Evolutionary conservation across 495 filamentous ascomycete species (phyloP).

Genomic region (Trichoderma orchidacearum): DNA sequence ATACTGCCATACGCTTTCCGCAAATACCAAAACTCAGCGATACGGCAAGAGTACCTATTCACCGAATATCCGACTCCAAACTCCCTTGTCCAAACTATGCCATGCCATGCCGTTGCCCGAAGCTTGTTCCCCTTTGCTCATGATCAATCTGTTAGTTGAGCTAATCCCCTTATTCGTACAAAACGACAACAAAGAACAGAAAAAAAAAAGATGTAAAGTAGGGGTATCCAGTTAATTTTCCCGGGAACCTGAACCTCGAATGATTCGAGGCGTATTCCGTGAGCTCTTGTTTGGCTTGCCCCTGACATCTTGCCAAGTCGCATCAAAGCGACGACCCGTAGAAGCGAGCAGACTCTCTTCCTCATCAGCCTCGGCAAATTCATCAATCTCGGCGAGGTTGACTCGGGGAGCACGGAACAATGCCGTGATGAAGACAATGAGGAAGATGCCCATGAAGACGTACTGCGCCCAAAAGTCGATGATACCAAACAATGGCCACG

Average conservation of each 20-base stretch:
- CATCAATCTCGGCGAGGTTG: slow-evolving; percentile 60
- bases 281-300: slow-evolving; percentile 17
- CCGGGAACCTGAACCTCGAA: background rate
- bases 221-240: background rate
- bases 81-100: background rate
- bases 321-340: slow-evolving; percentile 63
- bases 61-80: background rate
- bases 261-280: background rate
- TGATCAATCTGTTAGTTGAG: background rate
- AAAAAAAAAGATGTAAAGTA: background rate
- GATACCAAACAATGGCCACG: slow-evolving; percentile 92
- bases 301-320: slow-evolving; percentile 81
- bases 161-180: background rate
- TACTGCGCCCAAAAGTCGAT: slow-evolving; percentile 94
- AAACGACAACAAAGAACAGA: background rate
- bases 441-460: slow-evolving; percentile 70
- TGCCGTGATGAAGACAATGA: slow-evolving; percentile 60
- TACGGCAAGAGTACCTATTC: no score
- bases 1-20: no score
- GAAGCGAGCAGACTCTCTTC: slow-evolving; percentile 82
- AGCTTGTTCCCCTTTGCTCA: background rate
- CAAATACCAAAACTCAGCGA: no score
- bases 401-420: slow-evolving; percentile 69
- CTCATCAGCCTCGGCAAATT: slow-evolving; percentile 86
- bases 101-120: background rate